phyloP scores from a whole-genome alignment of 352 stramenopile genomes.

The Thalassiosira hispida region DNA sequence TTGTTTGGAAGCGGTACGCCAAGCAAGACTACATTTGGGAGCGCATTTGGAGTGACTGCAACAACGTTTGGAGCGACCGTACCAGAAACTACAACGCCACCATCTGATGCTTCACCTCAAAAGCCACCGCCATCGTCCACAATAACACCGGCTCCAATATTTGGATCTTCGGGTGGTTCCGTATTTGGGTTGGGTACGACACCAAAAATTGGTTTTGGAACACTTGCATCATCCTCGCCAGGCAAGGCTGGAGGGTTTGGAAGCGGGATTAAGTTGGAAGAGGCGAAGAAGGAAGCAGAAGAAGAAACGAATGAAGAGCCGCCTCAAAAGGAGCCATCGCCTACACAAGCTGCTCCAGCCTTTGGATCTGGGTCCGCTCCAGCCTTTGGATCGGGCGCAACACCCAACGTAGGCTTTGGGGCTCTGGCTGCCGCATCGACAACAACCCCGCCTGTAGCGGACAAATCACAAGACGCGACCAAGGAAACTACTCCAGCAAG shows the following conservation, averaged over 20 bases:
- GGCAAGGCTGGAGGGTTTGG: conserved; percentile 18
- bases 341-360: background rate
- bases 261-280: background rate
- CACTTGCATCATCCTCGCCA: conserved; percentile 1
- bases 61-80: conserved; percentile 33
- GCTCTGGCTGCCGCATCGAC: background rate
- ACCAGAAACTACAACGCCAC: background rate
- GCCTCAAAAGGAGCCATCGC: background rate
- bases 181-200: conserved; percentile 44
- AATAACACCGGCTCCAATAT: conserved; percentile 7
- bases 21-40: conserved; percentile 25
- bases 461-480: too few relatives aligned
- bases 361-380: conserved; percentile 19
- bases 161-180: conserved; percentile 27
- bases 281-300: background rate
- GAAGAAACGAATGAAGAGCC: background rate
- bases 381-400: conserved; percentile 31
- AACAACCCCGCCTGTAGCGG: too few relatives aligned
- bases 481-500: background rate
- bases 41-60: conserved; percentile 42
- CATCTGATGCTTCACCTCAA: conserved; percentile 1
- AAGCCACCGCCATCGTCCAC: background rate
- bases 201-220: conserved; percentile 19
- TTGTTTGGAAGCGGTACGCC: conserved; percentile 20
- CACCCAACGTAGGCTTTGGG: conserved; percentile 17